A percentile compares a stretch with the other conserved stretches of the same genome.
Evolutionary conservation across 805 yeast species (phyloP).

Genomic region (Clavispora vitiphila): DNA sequence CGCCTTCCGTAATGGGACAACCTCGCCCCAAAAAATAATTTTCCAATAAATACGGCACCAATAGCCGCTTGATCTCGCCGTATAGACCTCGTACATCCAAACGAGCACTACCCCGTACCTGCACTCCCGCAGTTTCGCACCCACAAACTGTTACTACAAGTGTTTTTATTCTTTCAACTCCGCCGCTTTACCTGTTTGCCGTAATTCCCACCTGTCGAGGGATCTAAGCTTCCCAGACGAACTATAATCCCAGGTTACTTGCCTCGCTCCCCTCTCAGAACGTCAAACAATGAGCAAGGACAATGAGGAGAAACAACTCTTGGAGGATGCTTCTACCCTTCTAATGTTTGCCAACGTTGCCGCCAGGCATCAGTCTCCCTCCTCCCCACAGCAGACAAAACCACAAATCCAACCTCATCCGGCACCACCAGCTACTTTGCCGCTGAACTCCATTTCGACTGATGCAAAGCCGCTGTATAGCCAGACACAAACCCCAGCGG

Average conservation of each 20-base stretch:
- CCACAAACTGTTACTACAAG: background rate
- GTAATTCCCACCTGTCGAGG: background rate
- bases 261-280: background rate
- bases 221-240: background rate
- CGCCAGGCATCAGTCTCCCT: constrained; percentile 34
- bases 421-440: background rate
- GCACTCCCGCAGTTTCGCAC: background rate
- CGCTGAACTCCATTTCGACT: background rate
- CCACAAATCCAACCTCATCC: constrained; percentile 1
- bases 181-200: background rate
- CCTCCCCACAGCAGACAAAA: background rate
- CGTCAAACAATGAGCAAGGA: constrained; percentile 3
- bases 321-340: constrained; percentile 59
- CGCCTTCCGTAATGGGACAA: too few relatives aligned
- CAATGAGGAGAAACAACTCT: constrained; percentile 34
- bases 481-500: background rate
- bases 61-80: background rate
- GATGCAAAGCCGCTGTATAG: constrained; percentile 2
- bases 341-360: constrained; percentile 57
- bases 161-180: background rate
- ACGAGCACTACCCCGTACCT: background rate
- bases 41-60: background rate
- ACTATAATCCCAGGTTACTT: background rate
- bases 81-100: background rate
- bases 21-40: background rate